Percentiles rank a stretch among this genome's conserved stretches.
These are phyloP conservation scores for Vaccinium darrowii DNA, from an alignment of 148 eudicot genomes.

Conservation along the genomic window DNA sequence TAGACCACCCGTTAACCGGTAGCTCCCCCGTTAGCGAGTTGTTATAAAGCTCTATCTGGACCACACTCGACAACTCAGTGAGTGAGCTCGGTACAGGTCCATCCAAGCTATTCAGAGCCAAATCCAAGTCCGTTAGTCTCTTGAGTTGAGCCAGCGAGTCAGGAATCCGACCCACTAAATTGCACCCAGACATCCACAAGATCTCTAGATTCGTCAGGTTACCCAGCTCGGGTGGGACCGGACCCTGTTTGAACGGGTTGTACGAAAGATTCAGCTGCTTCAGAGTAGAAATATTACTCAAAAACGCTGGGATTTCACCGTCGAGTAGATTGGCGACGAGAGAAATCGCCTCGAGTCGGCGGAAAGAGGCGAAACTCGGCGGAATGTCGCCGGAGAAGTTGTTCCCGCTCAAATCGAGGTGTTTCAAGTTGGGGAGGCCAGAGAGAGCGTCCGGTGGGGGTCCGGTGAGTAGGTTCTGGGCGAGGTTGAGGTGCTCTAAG, in stretches of 20 bases:
- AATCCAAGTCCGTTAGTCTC: slow-evolving; percentile 50
- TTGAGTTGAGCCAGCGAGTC: slow-evolving; percentile 53
- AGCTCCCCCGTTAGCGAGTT: slow-evolving; percentile 66
- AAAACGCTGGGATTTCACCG: slow-evolving; percentile 52
- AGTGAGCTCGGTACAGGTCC: slow-evolving; percentile 62
- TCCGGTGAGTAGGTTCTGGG: slow-evolving; percentile 53
- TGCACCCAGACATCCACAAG: slow-evolving; percentile 52
- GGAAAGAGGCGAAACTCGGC: slow-evolving; percentile 46
- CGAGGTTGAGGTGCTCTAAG: slow-evolving; percentile 46
- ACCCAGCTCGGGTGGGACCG: slow-evolving; percentile 59
- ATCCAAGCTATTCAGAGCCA: slow-evolving; percentile 43
- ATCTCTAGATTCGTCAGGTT: slow-evolving; percentile 47
- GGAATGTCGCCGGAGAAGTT: slow-evolving; percentile 83
- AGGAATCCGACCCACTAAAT: slow-evolving; percentile 62
- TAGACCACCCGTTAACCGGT: slow-evolving; percentile 58
- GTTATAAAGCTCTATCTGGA: slow-evolving; percentile 64
- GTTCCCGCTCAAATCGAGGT: slow-evolving; percentile 61
- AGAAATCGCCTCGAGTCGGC: slow-evolving; percentile 46
- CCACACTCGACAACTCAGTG: slow-evolving; percentile 43
- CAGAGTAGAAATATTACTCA: slow-evolving; percentile 55
- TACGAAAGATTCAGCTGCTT: slow-evolving; percentile 57
- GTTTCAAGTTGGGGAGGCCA: slow-evolving; percentile 23
- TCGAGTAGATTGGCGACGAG: slow-evolving; percentile 55
- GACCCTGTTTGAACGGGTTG: slow-evolving; percentile 65
- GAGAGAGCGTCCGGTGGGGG: slow-evolving; percentile 39